These are phyloP conservation scores for Lycium ferocissimum DNA, from an alignment of 257 asterid genomes.

Conservation along the genomic window DNA sequence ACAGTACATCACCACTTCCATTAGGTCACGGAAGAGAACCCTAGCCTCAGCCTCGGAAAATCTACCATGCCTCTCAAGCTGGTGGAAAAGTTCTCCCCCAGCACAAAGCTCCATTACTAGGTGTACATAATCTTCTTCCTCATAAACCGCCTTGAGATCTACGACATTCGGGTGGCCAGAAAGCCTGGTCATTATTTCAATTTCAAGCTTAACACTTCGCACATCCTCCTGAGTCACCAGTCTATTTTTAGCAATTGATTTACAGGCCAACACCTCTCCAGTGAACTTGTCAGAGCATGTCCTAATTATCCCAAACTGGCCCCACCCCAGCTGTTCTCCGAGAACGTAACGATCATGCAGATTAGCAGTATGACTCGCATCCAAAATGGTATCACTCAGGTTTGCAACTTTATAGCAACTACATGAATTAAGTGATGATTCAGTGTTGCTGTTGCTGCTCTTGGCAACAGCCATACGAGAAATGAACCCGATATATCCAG, in stretches of 20 bases:
- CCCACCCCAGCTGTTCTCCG: conserved; percentile 78
- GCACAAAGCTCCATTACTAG: conserved; percentile 92
- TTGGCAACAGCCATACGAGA: conserved; percentile 78
- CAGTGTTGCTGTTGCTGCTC: conserved; percentile 52
- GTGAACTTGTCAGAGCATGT: conserved; percentile 66
- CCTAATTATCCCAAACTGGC: conserved; percentile 78
- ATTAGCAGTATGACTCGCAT: conserved; percentile 41
- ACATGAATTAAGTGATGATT: conserved; percentile 44
- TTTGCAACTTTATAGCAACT: conserved; percentile 57
- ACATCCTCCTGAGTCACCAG: conserved; percentile 77
- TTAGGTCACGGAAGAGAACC: conserved; percentile 63
- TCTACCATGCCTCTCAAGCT: conserved; percentile 79
- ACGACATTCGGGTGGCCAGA: conserved; percentile 85
- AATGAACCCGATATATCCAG: conserved; percentile 40
- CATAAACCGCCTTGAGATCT: conserved; percentile 76
- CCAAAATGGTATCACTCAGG: conserved; percentile 63
- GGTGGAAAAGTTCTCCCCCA: conserved; percentile 84
- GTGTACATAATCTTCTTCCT: conserved; percentile 80
- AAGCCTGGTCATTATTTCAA: conserved; percentile 78
- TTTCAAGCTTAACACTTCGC: conserved; percentile 76
- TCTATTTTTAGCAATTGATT: conserved; percentile 80
- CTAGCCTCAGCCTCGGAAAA: conserved; percentile 70
- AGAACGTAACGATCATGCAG: conserved; percentile 63
- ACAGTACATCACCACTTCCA: conserved; percentile 74
- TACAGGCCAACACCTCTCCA: conserved; percentile 79